These are phyloP conservation scores for Dothidotthia symphoricarpi DNA, from an alignment of 2,329 filamentous ascomycete species.

Conservation along the genomic window DNA sequence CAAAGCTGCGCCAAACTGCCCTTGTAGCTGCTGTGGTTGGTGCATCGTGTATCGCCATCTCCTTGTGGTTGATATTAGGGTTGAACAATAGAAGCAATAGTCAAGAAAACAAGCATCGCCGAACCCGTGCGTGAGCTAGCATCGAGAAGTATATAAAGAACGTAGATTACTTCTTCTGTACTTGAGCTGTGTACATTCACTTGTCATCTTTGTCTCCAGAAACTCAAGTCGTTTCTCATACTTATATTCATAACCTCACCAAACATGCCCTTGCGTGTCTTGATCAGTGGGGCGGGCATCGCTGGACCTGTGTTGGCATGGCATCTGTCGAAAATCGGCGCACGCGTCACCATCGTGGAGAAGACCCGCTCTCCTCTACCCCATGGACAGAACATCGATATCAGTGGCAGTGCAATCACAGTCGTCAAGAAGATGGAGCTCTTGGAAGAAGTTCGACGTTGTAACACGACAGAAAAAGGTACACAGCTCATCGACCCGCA, in stretches of 20 bases:
- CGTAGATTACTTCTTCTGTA: too few species aligned
- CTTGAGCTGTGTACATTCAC: too few species aligned
- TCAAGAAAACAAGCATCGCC: too few species aligned
- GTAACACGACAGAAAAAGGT: slow-evolving; percentile 43
- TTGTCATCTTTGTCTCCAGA: too few species aligned
- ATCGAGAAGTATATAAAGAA: too few species aligned
- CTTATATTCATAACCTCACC: too few species aligned
- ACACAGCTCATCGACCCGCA: slow-evolving; percentile 32
- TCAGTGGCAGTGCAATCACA: slow-evolving; percentile 43
- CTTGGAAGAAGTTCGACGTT: slow-evolving; percentile 33
- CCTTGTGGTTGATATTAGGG: too few species aligned
- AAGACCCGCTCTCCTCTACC: slow-evolving; percentile 38
- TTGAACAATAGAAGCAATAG: too few species aligned
- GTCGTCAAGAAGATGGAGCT: slow-evolving; percentile 44
- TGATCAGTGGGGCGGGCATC: slow-evolving; percentile 36
- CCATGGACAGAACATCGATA: slow-evolving; percentile 47
- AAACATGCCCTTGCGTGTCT: slow-evolving; percentile 28
- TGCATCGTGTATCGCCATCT: too few species aligned
- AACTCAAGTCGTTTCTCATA: neutral
- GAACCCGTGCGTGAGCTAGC: too few species aligned
- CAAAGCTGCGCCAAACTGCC: too few species aligned
- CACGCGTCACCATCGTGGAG: slow-evolving; percentile 41
- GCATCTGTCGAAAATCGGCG: slow-evolving; percentile 26
- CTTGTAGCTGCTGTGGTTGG: too few species aligned
- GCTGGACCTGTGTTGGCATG: slow-evolving; percentile 40